Percentiles rank a stretch among this genome's conserved stretches.
These are phyloP conservation scores for Hemisphaericaspora nanyangensis DNA, from an alignment of 805 yeast species.

Conservation along the genomic window DNA sequence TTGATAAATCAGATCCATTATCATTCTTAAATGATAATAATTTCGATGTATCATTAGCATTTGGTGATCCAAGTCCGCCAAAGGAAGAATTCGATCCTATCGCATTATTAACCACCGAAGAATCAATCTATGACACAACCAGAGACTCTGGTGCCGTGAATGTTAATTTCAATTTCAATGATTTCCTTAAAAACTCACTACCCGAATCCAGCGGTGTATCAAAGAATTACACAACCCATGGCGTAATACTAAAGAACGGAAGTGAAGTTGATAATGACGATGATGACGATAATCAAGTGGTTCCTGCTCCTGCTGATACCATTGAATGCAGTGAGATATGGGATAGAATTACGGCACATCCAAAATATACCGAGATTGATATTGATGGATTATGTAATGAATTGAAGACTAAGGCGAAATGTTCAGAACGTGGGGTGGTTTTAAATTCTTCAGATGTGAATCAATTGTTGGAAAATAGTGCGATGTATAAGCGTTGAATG, in stretches of 20 bases:
- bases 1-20: conserved; percentile 35
- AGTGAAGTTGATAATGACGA: conserved; percentile 15
- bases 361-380: conserved; percentile 87
- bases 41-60: conserved; percentile 55
- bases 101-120: conserved; percentile 48
- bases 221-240: background rate
- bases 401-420: conserved; percentile 87
- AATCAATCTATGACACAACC: conserved; percentile 54
- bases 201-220: conserved; percentile 10
- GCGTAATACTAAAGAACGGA: background rate
- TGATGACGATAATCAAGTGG: conserved; percentile 40
- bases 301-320: conserved; percentile 63
- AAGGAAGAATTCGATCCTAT: conserved; percentile 33
- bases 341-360: conserved; percentile 95
- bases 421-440: conserved; percentile 91
- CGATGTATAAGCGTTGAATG: background rate
- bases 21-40: conserved; percentile 45
- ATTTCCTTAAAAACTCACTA: conserved; percentile 29
- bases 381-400: conserved; percentile 92
- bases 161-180: conserved; percentile 35
- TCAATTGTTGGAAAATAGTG: conserved; percentile 34
- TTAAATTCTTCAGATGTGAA: conserved; percentile 79
- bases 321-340: conserved; percentile 86
- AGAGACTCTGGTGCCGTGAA: conserved; percentile 19
- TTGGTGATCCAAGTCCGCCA: conserved; percentile 22